phyloP scores from a whole-genome alignment of 2,329 filamentous ascomycete genomes.

The Talaromyces sp. region DNA sequence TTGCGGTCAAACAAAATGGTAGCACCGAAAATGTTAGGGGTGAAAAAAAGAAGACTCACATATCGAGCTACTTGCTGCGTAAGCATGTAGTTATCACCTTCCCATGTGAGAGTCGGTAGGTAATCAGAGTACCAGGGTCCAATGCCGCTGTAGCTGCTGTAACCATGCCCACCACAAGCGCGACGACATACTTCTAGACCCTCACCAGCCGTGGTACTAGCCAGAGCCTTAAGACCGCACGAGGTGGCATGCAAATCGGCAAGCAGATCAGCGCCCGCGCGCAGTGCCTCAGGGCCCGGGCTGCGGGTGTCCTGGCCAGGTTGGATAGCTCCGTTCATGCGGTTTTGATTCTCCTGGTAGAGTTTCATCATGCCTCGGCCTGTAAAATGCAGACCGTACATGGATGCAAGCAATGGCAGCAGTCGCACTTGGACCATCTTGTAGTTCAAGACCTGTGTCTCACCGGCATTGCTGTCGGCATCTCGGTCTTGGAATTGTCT shows the following conservation, averaged over 20 bases:
- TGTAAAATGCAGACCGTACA: conserved; percentile 9
- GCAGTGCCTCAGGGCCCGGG: neutral
- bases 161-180: conserved; percentile 73
- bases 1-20: neutral
- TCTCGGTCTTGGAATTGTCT: conserved; percentile 8
- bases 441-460: conserved; percentile 3
- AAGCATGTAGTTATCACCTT: conserved; percentile 79
- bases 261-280: conserved; percentile 30
- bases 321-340: neutral
- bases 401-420: conserved; percentile 6
- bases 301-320: conserved; percentile 49
- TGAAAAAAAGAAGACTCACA: conserved; percentile 1
- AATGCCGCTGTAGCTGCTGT: conserved; percentile 71
- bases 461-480: neutral
- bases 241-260: conserved; percentile 73
- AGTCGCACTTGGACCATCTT: conserved; percentile 11
- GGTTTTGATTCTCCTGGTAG: neutral
- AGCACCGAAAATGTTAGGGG: neutral
- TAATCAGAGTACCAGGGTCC: conserved; percentile 71
- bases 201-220: conserved; percentile 66
- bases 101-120: conserved; percentile 66
- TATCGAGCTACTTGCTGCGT: conserved; percentile 75
- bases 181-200: conserved; percentile 70
- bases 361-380: conserved; percentile 5
- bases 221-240: conserved; percentile 69